Conservation (phyloP, 371 early-diverging fungal genomes). For the Mortierella sp. region DNA sequence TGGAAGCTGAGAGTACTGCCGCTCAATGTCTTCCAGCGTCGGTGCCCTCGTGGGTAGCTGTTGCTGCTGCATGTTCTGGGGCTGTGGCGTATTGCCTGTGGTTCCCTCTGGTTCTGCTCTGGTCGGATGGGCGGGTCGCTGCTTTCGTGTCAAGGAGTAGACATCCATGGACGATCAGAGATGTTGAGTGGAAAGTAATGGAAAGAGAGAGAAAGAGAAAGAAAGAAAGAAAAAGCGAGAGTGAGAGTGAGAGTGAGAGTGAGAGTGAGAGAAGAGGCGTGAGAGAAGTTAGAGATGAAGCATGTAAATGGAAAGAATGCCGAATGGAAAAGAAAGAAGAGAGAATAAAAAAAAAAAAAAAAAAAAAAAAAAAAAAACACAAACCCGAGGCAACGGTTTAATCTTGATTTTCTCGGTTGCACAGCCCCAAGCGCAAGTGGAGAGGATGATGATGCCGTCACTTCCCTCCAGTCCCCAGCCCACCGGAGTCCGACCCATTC, state of each 20-base stretch:
- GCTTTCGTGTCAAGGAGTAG: slow-evolving; percentile 60
- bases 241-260: background rate
- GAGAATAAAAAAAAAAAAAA: slow-evolving; percentile 3
- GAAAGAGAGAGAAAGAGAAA: background rate
- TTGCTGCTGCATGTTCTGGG: background rate
- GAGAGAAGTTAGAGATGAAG: background rate
- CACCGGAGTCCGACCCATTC: too few relatives aligned
- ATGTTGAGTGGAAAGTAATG: background rate
- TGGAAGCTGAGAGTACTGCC: slow-evolving; percentile 39
- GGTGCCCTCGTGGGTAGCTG: slow-evolving; percentile 13
- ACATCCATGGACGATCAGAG: slow-evolving; percentile 54
- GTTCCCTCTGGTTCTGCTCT: slow-evolving; percentile 11
- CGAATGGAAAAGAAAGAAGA: background rate
- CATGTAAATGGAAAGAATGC: slow-evolving; percentile 3
- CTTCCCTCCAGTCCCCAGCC: too few relatives aligned
- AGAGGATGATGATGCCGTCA: too few relatives aligned
- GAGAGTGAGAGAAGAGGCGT: background rate
- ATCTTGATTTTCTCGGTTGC: too few relatives aligned
- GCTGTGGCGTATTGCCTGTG: background rate
- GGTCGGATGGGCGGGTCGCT: slow-evolving; percentile 60
- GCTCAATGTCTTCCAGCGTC: slow-evolving; percentile 35
- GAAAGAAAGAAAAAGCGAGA: too few relatives aligned
- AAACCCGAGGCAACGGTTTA: background rate
- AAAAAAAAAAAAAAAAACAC: background rate
- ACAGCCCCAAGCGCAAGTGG: too few relatives aligned